These are phyloP conservation scores for Malus hybrid DNA, from an alignment of 331 rosid genomes.

Conservation along the genomic window DNA sequence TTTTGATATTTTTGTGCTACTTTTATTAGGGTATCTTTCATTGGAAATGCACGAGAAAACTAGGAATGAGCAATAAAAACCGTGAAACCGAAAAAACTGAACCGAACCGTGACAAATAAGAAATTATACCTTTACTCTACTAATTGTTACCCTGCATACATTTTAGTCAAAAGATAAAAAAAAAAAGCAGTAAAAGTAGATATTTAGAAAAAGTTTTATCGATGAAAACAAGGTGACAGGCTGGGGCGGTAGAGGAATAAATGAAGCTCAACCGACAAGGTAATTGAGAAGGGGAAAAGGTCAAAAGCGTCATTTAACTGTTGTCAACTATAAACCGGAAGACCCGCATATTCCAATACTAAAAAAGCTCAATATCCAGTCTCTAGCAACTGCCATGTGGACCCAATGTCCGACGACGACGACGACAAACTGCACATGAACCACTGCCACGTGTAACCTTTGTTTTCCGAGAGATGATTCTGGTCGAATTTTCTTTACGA, in stretches of 20 bases:
- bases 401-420: slow-evolving; percentile 4
- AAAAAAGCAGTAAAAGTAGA: neutral
- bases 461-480: too few species aligned
- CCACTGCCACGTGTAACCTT: neutral
- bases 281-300: neutral
- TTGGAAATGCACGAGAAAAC: too few species aligned
- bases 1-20: too few species aligned
- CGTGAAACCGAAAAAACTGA: too few species aligned
- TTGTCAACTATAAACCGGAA: neutral
- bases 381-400: slow-evolving; percentile 8
- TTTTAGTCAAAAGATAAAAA: neutral
- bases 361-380: neutral
- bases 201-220: neutral
- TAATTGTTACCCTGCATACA: neutral
- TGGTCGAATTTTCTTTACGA: too few species aligned
- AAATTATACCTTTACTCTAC: too few species aligned
- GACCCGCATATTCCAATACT: neutral
- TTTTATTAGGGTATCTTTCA: too few species aligned
- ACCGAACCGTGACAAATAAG: too few species aligned
- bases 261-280: neutral
- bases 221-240: slow-evolving; percentile 3
- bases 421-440: slow-evolving; percentile 1
- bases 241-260: neutral
- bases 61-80: too few species aligned
- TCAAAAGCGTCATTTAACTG: neutral